Base-by-base conservation (phyloP, 2,329 filamentous ascomycete species). In the Aspergillus fumigatus region DNA sequence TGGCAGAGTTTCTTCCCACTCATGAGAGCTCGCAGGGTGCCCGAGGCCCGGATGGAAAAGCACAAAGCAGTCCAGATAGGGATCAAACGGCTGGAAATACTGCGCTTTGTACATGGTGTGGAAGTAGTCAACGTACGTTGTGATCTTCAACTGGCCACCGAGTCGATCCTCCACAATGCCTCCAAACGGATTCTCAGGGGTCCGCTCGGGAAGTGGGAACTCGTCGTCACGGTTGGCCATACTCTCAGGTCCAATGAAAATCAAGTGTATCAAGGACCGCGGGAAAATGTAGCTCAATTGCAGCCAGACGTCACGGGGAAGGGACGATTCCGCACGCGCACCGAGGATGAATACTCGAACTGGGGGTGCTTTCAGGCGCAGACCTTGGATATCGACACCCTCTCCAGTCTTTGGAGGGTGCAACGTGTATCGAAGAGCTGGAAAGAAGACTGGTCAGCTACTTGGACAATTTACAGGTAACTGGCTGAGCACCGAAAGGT, bases 11-110 rank as follows among this genome's bases (percentile, higher is more conserved):
- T 93, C 87, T 57, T 88, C 84, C 94, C 95, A 99, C 74, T 99
- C 94, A 67, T 96, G 90, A 52, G 89, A 90, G 69, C 88, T 93
- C 14, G 92, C 91, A 0, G 95, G 92, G 73, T 99, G 94, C 11
- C 94, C 95, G 19, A 99, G 83, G 8, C 95, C 95, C 0, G 95
- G 95, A 70, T 99, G 95, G 81, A 97, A 99, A 52, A 97, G 83
- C 68, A 99, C 87, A 70, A 99, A 96, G 74, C 90, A 94, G 79
- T 99, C 94, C 73, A 99, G 96, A 78, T 99, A 99, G 0, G 94
- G 94, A 71, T 99, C 94, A 71, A 95, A 97, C 0, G 95, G 94
- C 56, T 89, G 86, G 77, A 97, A 99, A 70, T 92, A 84, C 50
- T 91, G 88, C 0, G 93, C 89, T 71, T 92, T 86, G 77, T 99